phyloP scores from a whole-genome alignment of 2,329 filamentous ascomycete species.

The Botryotinia narcissicola region DNA sequence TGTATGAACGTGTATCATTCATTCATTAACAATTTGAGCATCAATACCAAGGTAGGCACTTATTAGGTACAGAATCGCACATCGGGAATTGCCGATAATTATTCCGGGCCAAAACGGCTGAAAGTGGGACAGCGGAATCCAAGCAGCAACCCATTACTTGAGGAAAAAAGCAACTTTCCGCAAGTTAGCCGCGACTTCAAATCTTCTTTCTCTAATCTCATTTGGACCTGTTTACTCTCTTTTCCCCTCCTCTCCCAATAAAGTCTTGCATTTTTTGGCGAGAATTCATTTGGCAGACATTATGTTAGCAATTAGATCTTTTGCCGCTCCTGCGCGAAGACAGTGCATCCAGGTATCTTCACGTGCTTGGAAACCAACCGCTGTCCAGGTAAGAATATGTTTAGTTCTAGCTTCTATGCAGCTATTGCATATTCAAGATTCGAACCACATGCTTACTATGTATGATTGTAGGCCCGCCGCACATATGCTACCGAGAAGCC shows the following conservation, averaged over 20 bases:
- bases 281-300: slow-evolving; percentile 42
- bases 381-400: slow-evolving; percentile 54
- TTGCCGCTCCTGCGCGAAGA: slow-evolving; percentile 70
- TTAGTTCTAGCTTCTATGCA: slow-evolving; percentile 20
- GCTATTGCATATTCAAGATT: slow-evolving; percentile 13
- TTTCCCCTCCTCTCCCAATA: slow-evolving; percentile 3
- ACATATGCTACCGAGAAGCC: slow-evolving; percentile 63
- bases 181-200: slow-evolving; percentile 23
- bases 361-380: slow-evolving; percentile 50
- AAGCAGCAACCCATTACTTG: slow-evolving; percentile 19
- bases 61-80: not conserved
- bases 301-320: slow-evolving; percentile 81
- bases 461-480: slow-evolving; percentile 48
- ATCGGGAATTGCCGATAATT: slow-evolving; percentile 13
- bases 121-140: slow-evolving; percentile 21
- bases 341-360: slow-evolving; percentile 73
- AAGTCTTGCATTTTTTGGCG: slow-evolving; percentile 12
- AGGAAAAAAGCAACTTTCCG: slow-evolving; percentile 25
- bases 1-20: not conserved
- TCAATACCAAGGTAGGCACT: not conserved
- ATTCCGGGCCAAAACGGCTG: slow-evolving; percentile 10
- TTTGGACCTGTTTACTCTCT: slow-evolving; percentile 24
- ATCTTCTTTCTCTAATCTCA: slow-evolving; percentile 20
- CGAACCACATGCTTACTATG: slow-evolving; percentile 27
- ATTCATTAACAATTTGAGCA: not conserved